Conservation (phyloP, 2,329 filamentous ascomycete genomes). For the Cercospora sojina region DNA sequence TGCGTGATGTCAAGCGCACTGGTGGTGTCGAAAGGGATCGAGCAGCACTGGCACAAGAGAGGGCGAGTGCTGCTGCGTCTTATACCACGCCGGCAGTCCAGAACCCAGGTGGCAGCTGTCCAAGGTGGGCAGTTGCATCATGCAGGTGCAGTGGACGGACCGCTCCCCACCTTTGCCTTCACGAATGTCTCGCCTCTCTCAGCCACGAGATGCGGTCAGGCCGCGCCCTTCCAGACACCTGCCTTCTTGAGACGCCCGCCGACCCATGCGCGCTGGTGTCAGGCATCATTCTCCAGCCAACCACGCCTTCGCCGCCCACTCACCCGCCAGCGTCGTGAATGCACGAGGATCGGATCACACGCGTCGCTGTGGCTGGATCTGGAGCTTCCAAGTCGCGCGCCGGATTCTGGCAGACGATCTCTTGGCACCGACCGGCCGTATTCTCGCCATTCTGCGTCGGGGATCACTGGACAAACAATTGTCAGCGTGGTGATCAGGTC, state of each 20-base stretch:
- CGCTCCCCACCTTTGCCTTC: neutral
- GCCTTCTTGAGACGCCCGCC: neutral
- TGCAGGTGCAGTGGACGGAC: conserved; percentile 3
- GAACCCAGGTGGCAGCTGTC: conserved; percentile 8
- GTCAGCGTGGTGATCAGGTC: neutral
- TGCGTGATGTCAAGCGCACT: neutral
- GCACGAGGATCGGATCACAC: conserved; percentile 1
- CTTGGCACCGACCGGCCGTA: neutral
- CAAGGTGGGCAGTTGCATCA: conserved; percentile 1
- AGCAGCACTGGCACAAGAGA: neutral
- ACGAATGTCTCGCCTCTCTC: neutral
- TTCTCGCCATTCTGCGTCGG: neutral
- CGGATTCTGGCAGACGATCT: neutral
- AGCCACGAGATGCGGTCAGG: conserved; percentile 1
- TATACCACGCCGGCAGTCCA: conserved; percentile 9
- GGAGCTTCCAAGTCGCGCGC: neutral
- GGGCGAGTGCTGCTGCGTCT: neutral
- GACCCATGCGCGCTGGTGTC: neutral
- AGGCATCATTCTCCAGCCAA: neutral
- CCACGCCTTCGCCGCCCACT: neutral
- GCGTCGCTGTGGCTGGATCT: conserved; percentile 3
- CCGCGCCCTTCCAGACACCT: conserved; percentile 8
- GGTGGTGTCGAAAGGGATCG: neutral
- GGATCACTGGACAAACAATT: neutral
- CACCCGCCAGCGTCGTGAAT: neutral